Conservation (phyloP, 2,329 filamentous ascomycete species). For the Conoideocrella luteorostrata region DNA sequence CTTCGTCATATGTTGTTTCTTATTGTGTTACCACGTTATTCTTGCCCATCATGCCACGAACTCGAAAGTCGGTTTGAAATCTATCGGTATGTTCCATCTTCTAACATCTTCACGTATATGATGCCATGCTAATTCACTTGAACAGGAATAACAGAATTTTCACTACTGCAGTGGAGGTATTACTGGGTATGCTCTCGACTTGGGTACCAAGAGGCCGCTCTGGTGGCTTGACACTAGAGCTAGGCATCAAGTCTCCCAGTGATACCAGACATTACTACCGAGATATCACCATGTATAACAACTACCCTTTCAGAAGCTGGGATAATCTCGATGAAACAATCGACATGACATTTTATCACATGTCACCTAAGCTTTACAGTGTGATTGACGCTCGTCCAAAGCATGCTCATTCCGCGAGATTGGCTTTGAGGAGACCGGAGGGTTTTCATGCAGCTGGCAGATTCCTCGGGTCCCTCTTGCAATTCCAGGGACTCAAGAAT, state of each 20-base stretch:
- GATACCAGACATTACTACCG: slow-evolving; percentile 6
- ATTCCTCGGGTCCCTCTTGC: slow-evolving; percentile 6
- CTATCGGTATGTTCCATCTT: slow-evolving; percentile 8
- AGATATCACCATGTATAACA: slow-evolving; percentile 3
- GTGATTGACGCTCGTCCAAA: not conserved
- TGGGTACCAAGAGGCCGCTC: slow-evolving; percentile 5
- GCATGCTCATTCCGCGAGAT: not conserved
- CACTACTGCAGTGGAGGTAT: slow-evolving; percentile 2
- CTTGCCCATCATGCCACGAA: slow-evolving; percentile 8
- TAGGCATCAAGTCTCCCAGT: slow-evolving; percentile 6
- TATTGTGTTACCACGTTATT: slow-evolving; percentile 6
- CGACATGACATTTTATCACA: not conserved
- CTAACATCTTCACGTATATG: not conserved
- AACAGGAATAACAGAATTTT: slow-evolving; percentile 6
- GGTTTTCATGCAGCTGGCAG: slow-evolving; percentile 1
- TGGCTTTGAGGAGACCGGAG: not conserved
- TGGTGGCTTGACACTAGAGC: slow-evolving; percentile 6
- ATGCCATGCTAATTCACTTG: slow-evolving; percentile 5
- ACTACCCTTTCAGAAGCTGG: slow-evolving; percentile 9
- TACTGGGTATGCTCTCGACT: slow-evolving; percentile 6
- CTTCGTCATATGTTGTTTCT: slow-evolving; percentile 6
- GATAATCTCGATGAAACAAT: slow-evolving; percentile 4
- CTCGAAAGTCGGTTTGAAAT: slow-evolving; percentile 9
- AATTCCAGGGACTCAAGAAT: slow-evolving; percentile 8
- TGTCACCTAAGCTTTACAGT: not conserved